A percentile compares a stretch with the other conserved stretches of the same genome.
Evolutionary conservation across 495 filamentous ascomycete genomes (phyloP).

Genomic region (Cercophora scortea): DNA sequence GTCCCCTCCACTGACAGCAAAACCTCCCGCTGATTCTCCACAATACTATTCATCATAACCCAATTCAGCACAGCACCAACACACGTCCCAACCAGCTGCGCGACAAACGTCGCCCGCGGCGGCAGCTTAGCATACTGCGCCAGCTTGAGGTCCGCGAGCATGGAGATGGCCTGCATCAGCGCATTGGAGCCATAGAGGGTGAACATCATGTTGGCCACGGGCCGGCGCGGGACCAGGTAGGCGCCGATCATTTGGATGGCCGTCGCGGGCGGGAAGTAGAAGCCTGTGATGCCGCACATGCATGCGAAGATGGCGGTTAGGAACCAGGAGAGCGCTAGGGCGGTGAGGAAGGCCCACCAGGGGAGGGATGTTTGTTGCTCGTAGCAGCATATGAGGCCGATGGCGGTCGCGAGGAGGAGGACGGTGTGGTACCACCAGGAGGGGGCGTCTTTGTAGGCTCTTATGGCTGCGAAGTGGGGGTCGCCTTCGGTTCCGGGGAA

Average conservation of each 20-base stretch:
- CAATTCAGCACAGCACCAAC: slow-evolving; percentile 30
- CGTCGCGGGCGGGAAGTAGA: slow-evolving; percentile 22
- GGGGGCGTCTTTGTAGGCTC: slow-evolving; percentile 40
- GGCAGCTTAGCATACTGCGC: slow-evolving; percentile 37
- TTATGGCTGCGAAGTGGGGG: slow-evolving; percentile 40
- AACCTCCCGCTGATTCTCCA: slow-evolving; percentile 21
- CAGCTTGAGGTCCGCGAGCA: slow-evolving; percentile 31
- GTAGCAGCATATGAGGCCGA: slow-evolving; percentile 39
- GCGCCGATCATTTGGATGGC: slow-evolving; percentile 25
- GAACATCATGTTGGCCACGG: slow-evolving; percentile 30
- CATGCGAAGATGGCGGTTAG: slow-evolving; percentile 24
- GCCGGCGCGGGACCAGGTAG: slow-evolving; percentile 18
- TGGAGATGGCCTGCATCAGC: slow-evolving; percentile 17
- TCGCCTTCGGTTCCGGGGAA: slow-evolving; percentile 20
- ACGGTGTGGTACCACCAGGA: slow-evolving; percentile 44
- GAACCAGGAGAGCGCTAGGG: slow-evolving; percentile 22
- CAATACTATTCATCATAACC: slow-evolving; percentile 28
- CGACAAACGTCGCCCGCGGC: slow-evolving; percentile 25
- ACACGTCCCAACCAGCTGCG: slow-evolving; percentile 28
- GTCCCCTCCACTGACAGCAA: slow-evolving; percentile 24
- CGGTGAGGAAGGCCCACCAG: slow-evolving; percentile 46
- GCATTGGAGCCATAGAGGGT: slow-evolving; percentile 20
- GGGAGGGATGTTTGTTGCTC: slow-evolving; percentile 42
- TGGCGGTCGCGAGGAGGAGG: slow-evolving; percentile 35
- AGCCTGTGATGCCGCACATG: slow-evolving; percentile 29